Conservation (phyloP, 2,329 filamentous ascomycete species). For the Trichoderma endophyticum region DNA sequence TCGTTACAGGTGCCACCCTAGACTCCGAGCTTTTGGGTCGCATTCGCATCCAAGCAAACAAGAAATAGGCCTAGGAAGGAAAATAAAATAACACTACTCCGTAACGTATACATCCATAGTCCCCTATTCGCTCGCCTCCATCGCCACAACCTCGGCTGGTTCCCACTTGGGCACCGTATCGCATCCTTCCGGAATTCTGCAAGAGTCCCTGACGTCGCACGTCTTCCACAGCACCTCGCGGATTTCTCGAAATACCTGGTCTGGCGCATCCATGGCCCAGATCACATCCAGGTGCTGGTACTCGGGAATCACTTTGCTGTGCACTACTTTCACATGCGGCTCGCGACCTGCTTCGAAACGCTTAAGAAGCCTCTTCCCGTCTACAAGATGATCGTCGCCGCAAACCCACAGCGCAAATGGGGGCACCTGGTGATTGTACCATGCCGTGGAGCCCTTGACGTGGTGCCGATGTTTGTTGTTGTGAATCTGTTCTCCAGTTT, state of each 20-base stretch:
- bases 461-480: conserved; percentile 22
- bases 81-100: background rate
- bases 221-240: conserved; percentile 83
- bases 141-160: conserved; percentile 1
- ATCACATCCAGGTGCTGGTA: conserved; percentile 95
- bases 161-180: conserved; percentile 47
- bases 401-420: conserved; percentile 88
- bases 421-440: conserved; percentile 77
- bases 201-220: conserved; percentile 51
- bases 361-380: conserved; percentile 70
- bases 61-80: background rate
- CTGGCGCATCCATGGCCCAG: conserved; percentile 86
- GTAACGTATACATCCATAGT: conserved; percentile 17
- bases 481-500: background rate
- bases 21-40: background rate
- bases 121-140: conserved; percentile 22
- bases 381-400: conserved; percentile 79
- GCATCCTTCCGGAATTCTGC: conserved; percentile 63
- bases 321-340: conserved; percentile 75
- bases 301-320: conserved; percentile 76
- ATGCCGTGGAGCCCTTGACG: conserved; percentile 58
- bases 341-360: conserved; percentile 75
- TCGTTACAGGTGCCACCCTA: background rate
- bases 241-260: conserved; percentile 78
- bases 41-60: background rate